phyloP scores from a whole-genome alignment of 768 basidiomycete genomes.

The Gyrodon lividus region DNA sequence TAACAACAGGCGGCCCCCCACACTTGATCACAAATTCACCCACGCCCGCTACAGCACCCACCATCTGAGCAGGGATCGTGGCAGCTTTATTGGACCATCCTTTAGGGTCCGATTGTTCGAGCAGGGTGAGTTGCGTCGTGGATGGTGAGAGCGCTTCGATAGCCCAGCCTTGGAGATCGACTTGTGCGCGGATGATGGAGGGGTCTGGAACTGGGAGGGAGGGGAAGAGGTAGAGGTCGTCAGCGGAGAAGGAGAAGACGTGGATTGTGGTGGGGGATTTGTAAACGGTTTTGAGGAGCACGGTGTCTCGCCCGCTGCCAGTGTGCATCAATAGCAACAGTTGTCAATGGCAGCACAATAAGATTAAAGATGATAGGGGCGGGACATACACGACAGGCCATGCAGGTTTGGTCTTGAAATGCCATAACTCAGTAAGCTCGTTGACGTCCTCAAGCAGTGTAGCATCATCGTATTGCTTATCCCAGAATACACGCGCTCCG shows the following conservation, averaged over 20 bases:
- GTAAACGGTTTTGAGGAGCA: constrained; percentile 93
- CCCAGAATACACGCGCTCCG: constrained; percentile 82
- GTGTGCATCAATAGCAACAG: constrained; percentile 3
- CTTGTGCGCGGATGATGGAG: constrained; percentile 85
- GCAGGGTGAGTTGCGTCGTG: constrained; percentile 87
- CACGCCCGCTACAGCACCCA: constrained; percentile 82
- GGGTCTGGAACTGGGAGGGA: constrained; percentile 65
- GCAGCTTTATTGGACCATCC: constrained; percentile 92
- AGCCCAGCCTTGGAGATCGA: constrained; percentile 99
- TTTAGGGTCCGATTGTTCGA: constrained; percentile 97
- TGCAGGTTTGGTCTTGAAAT: constrained; percentile 84
- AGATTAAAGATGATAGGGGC: constrained; percentile 11
- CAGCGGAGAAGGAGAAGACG: constrained; percentile 91
- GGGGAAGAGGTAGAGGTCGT: constrained; percentile 85
- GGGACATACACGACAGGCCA: constrained; percentile 87
- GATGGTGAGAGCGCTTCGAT: constrained; percentile 94
- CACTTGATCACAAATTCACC: constrained; percentile 95
- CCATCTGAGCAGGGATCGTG: constrained; percentile 93
- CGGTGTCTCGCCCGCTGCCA: constrained; percentile 80
- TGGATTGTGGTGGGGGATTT: constrained; percentile 95
- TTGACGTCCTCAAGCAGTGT: constrained; percentile 85
- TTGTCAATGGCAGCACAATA: not conserved
- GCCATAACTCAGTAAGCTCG: constrained; percentile 91
- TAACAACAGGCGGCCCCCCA: constrained; percentile 92
- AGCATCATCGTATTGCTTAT: constrained; percentile 87